Base-by-base conservation (phyloP, 176 grass and related monocot genomes). In the Oryza rufipogon region DNA sequence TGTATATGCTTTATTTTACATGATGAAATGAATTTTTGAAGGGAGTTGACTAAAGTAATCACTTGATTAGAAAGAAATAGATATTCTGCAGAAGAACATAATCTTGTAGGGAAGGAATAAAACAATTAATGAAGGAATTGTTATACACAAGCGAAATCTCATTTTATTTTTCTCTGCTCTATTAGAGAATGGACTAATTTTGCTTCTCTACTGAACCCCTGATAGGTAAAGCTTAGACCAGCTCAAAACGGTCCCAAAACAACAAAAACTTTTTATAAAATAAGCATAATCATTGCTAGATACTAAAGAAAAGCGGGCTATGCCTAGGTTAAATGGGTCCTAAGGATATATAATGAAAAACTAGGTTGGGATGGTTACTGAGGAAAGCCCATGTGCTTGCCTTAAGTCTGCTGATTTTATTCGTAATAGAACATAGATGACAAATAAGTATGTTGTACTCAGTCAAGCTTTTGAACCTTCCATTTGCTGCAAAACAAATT, bases 391-490 rank as follows among this genome's bases (percentile, higher is more conserved):
- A 19, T 17, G 34, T 34, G 15, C 17, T 44, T n/a, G 9, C 17
- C 19, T 71, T 20, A n/a, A 71, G 16, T 44, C 68, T 71, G 15
- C 19, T 44, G 38, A 71, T 13, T 71, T 71, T 71, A 44, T 38
- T 71, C 19, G 3, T 19, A n/a, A 5, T 3, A 42, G 44, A 49
- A 9, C 44, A 48, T 73, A 47, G 13, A 22, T 49, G 42, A 15
- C 6, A 28, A 73, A 48, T 23, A 73, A 28, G 4, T 61, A 70
- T 66, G 5, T 9, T 14, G n/a, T 46, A 9, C n/a, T 69, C 34
- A 61, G 11, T 68, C 38, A 60, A 73, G 39, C 80, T 48, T 83
- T 65, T 64, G 36, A 13, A 65, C 41, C 63, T 83, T 22, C 34
- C 34, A 32, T 56, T 73, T 73, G 20, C 11, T 38, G 20, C 17